Percentiles rank a stretch among this genome's conserved stretches.
phyloP scores from a whole-genome alignment of 129 eudicot genomes.

The Helianthus tuberosus region DNA sequence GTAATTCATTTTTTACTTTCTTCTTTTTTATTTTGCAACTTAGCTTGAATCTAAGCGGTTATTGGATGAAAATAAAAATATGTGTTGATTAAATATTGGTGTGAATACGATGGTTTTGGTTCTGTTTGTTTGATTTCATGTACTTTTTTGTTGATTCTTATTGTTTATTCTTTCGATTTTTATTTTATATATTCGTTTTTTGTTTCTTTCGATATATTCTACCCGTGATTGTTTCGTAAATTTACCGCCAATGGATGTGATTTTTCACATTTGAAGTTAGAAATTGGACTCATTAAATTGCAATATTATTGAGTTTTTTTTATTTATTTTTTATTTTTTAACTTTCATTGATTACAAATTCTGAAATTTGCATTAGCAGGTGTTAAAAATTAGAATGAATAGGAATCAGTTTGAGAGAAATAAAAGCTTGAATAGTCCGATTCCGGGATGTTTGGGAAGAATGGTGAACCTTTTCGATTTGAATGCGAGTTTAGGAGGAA shows the following conservation, averaged over 20 bases:
- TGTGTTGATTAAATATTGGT: conserved; percentile 12
- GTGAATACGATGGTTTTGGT: conserved; percentile 20
- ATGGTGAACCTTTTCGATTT: conserved; percentile 84
- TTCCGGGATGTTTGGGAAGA: conserved; percentile 88
- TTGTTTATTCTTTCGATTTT: conserved; percentile 23
- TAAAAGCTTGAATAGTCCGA: conserved; percentile 47
- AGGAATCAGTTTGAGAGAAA: conserved; percentile 47
- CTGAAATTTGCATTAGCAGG: conserved; percentile 41
- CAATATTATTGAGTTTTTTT: background rate
- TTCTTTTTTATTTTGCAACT: background rate
- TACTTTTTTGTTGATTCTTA: conserved; percentile 24
- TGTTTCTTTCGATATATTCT: conserved; percentile 21
- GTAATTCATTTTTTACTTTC: background rate
- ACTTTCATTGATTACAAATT: background rate
- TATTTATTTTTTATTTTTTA: background rate
- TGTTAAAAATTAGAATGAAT: conserved; percentile 60
- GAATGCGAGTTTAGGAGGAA: conserved; percentile 56
- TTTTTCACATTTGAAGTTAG: background rate
- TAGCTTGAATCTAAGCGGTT: conserved; percentile 23
- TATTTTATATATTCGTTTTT: conserved; percentile 12
- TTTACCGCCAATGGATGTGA: conserved; percentile 2
- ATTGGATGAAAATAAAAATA: conserved; percentile 11
- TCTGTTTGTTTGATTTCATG: conserved; percentile 50
- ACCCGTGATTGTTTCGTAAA: conserved; percentile 7
- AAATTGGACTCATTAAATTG: too few species aligned